phyloP scores from a whole-genome alignment of 257 asterid genomes.

The Salvia splendens region DNA sequence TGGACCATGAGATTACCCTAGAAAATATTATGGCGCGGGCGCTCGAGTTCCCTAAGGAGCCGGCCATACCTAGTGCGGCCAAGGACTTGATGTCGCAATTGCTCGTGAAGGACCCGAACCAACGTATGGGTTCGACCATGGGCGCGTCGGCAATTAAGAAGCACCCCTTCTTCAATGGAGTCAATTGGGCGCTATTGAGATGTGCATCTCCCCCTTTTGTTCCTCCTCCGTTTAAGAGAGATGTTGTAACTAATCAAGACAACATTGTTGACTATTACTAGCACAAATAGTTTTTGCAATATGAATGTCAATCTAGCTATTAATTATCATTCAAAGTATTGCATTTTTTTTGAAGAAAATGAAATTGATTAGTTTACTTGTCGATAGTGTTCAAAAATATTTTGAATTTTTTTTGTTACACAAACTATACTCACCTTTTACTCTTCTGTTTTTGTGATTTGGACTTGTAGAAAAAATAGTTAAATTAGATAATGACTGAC shows the following conservation, averaged over 20 bases:
- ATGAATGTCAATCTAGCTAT: background rate
- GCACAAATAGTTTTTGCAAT: constrained; percentile 1
- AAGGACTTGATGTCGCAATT: constrained; percentile 57
- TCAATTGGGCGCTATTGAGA: constrained; percentile 68
- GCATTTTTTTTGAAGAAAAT: background rate
- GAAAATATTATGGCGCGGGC: constrained; percentile 61
- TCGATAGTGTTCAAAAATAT: background rate
- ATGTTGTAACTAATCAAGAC: constrained; percentile 17
- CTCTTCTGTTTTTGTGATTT: background rate
- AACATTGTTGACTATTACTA: constrained; percentile 36
- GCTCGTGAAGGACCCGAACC: constrained; percentile 61
- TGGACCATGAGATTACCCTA: constrained; percentile 62
- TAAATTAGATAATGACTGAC: background rate
- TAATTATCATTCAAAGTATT: background rate
- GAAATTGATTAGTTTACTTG: background rate
- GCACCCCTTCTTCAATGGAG: constrained; percentile 67
- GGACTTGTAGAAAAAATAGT: background rate
- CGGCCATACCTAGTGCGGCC: constrained; percentile 32
- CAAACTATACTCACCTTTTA: too few species aligned
- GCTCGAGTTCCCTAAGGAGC: constrained; percentile 47
- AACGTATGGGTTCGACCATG: constrained; percentile 55
- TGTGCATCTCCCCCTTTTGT: constrained; percentile 40
- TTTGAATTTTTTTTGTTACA: too few species aligned
- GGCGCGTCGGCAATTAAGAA: constrained; percentile 69
- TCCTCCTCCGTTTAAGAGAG: constrained; percentile 36